These are phyloP conservation scores for Citrullus amarus DNA, from an alignment of 306 rosid genomes.

Conservation along the genomic window DNA sequence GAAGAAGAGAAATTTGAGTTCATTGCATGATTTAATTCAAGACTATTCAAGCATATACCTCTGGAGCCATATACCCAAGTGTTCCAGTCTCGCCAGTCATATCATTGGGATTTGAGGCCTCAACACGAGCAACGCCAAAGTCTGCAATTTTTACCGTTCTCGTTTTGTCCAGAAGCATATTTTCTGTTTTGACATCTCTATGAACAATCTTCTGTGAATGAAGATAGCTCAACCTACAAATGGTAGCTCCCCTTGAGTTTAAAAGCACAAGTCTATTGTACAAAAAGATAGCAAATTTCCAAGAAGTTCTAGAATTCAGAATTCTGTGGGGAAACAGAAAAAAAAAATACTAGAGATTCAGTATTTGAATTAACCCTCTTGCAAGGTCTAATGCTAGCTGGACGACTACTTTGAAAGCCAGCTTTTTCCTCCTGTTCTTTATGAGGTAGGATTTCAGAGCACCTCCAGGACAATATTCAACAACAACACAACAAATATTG, in stretches of 20 bases:
- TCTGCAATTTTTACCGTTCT: conserved; percentile 87
- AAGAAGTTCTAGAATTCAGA: conserved; percentile 3
- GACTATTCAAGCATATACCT: conserved; percentile 42
- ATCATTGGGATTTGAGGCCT: conserved; percentile 97
- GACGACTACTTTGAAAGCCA: conserved; percentile 93
- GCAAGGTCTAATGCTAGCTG: conserved; percentile 98
- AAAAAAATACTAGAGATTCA: conserved; percentile 18
- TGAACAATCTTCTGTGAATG: conserved; percentile 84
- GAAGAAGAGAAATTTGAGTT: neutral
- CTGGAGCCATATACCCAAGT: conserved; percentile 96
- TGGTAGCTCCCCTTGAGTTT: conserved; percentile 5
- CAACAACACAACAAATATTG: conserved; percentile 86
- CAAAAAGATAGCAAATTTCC: neutral
- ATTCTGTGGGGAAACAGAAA: neutral
- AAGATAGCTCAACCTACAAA: conserved; percentile 84
- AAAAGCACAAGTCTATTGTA: conserved; percentile 12
- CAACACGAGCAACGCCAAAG: conserved; percentile 97
- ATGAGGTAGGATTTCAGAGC: conserved; percentile 92
- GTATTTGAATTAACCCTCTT: conserved; percentile 61
- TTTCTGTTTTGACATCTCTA: conserved; percentile 97
- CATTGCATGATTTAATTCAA: neutral
- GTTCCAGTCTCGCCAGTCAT: conserved; percentile 99
- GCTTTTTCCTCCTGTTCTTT: conserved; percentile 85
- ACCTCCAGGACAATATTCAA: conserved; percentile 99
- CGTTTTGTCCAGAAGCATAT: conserved; percentile 94